Evolutionary conservation across 805 yeast genomes (phyloP), one percentile per base, ranked within the genome.

Genomic region (Ogataea ramenticola): DNA sequence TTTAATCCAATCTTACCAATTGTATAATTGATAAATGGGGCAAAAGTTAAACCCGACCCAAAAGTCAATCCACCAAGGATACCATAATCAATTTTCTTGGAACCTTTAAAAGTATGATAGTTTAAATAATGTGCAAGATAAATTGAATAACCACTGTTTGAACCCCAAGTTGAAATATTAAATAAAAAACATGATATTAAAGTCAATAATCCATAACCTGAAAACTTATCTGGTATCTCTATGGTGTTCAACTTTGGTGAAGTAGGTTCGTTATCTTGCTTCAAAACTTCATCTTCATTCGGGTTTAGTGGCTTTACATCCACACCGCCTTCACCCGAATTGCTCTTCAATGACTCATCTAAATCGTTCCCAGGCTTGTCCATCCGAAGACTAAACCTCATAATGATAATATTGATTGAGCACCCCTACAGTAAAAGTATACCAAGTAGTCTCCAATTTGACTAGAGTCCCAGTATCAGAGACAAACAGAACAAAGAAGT

Each of bases 131-230:
- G 71, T 1, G 83, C 70, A 22, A 83, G 63, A 50, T 79, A 81
- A 5, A 84, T 72, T 26, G 87, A 82, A 55, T 71, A 84, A 3
- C 81, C 83, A 7, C 78, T 65, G 49, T 82, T 82, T 49, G 83
- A 74, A 15, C 93, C 93, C 90, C 91, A 84, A 0, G 86, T 75
- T 33, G 74, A 67, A 49, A 79, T 73, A 57, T 78, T 77, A 35
- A 78, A 62, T 4, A 77, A 42, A 26, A 70, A 63, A 3, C 75
- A 71, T 14, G 79, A 76, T 15, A 74, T 47, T 14, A 75, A 72
- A 17, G 56, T 41, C 2, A 53, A 26, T 19, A 80, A 68, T 0
- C 82, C 77, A 84, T 87, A 80, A 2, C 85, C 87, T 45, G 76
- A 72, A 2, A 88, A 88, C 37, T 79, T 82, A 57, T 83, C 90